Percentiles rank a stretch among this genome's conserved stretches.
Evolutionary conservation across 768 basidiomycete species (phyloP).

Genomic region (Cystobasidium onofrii): DNA sequence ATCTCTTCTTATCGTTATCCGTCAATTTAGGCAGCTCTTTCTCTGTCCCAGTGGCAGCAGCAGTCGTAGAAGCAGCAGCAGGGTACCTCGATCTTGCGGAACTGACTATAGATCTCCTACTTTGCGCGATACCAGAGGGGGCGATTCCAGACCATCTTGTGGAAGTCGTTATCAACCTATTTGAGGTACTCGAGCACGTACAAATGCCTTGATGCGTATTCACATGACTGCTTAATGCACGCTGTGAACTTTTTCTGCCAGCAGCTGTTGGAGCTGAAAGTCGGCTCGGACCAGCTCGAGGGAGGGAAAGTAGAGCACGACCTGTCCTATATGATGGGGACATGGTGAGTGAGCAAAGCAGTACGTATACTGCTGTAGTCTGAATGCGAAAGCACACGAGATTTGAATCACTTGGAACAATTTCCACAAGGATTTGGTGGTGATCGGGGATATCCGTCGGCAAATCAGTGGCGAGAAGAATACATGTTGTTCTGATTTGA

Average conservation of each 20-base stretch:
- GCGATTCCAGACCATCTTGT: background rate
- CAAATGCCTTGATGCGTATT: background rate
- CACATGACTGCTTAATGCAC: background rate
- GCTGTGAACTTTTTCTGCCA: background rate
- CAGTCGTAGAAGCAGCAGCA: background rate
- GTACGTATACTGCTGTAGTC: background rate
- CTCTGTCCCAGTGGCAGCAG: background rate
- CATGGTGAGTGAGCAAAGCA: background rate
- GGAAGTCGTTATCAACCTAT: background rate
- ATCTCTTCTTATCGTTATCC: constrained; percentile 54
- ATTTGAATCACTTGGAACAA: too few species aligned
- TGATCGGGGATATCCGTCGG: too few species aligned
- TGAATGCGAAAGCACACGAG: too few species aligned
- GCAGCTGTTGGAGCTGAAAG: background rate
- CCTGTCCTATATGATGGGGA: background rate
- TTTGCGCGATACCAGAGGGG: background rate
- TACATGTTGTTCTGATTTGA: too few species aligned
- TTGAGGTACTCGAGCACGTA: background rate
- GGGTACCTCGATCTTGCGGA: background rate
- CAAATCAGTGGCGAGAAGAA: too few species aligned
- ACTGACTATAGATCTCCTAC: background rate
- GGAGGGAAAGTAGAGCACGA: background rate
- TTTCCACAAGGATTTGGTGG: too few species aligned
- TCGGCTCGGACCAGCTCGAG: constrained; percentile 6
- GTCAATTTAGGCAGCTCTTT: constrained; percentile 23